Base-by-base conservation (phyloP, 768 basidiomycete species). In the Dacryopinax primogenitus region DNA sequence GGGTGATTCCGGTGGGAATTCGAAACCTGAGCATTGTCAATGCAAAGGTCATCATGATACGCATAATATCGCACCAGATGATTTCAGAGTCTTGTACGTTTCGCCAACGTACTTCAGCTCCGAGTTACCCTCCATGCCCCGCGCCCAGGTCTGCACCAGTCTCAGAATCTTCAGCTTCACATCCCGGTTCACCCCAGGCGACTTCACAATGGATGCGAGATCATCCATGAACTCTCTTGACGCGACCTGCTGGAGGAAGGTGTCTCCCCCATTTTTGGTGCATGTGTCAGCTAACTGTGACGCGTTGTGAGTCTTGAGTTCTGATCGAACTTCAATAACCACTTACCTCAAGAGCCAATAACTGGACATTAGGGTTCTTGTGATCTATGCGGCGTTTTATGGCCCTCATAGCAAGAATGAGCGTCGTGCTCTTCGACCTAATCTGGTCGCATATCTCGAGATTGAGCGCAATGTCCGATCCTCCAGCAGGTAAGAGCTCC, bases 371-470 rank as follows among this genome's bases (percentile, higher is more conserved):
- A 0, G 92, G 93, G 74, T 99, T 99, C 83, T 88, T 90, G 77
- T 95, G 90, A 71, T 87, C 86, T 62, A 98, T 78, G 62, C 94
- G 83, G 28, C 86, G 83, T 76, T 92, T 92, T 72, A 99, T 79
- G 21, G 87, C 84, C 66, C 87, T 87, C 86, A 93, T 89, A 2
- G 95, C 88, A 67, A 88, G 85, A 76, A 88, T 88, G 18, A 94
- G 86, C 18, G 83, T 82, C 0, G 87, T 86, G 41, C 88, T 84
- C 78, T 95, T 94, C 4, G 91, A 91, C 64, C 93, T 85, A 73
- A 99, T 93, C 76, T 94, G 88, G 76, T 99, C 96, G 69, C 92
- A 92, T 79, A 97, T 91, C 74, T 97, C 92, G 66, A 99, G 88
- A 71, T 88, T 88, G 68, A 92, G 80, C 9, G 92, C 91, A 37